phyloP scores from a whole-genome alignment of 1,284 basidiomycete genomes.

The Phellopilus nigrolimitatus region DNA sequence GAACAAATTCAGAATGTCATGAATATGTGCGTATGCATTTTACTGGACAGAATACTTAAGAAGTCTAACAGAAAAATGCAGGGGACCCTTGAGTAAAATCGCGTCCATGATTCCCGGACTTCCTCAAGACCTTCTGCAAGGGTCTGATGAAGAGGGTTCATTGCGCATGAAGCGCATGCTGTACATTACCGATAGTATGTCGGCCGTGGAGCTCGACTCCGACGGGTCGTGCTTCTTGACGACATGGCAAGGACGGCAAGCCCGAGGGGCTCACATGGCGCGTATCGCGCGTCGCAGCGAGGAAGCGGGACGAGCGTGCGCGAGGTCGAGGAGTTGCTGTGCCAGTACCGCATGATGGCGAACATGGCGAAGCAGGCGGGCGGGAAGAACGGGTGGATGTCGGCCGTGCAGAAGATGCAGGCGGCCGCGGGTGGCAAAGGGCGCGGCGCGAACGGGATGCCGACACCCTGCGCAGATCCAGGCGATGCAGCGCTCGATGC shows the following conservation, averaged over 20 bases:
- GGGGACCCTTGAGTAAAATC: conserved; percentile 97
- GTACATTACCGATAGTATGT: conserved; percentile 99
- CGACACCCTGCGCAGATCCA: conserved; percentile 88
- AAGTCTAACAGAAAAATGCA: conserved; percentile 29
- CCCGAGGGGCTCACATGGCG: conserved; percentile 82
- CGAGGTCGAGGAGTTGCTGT: conserved; percentile 94
- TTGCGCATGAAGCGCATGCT: conserved; percentile 96
- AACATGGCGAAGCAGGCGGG: conserved; percentile 97
- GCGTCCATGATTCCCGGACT: conserved; percentile 99
- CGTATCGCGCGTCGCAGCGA: conserved; percentile 82
- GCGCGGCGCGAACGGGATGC: conserved; percentile 80
- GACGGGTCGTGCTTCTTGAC: conserved; percentile 89
- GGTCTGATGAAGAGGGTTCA: conserved; percentile 88
- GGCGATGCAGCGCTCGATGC: conserved; percentile 87
- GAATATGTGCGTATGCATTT: conserved; percentile 74
- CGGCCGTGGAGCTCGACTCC: conserved; percentile 89
- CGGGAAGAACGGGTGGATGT: conserved; percentile 92
- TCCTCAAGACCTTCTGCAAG: conserved; percentile 84
- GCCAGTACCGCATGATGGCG: conserved; percentile 96
- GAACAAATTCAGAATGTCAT: conserved; percentile 97
- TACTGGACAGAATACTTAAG: background rate
- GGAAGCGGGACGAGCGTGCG: conserved; percentile 95
- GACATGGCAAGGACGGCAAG: conserved; percentile 76
- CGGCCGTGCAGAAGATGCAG: conserved; percentile 89
- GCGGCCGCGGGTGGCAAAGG: conserved; percentile 79